Evolutionary conservation across 176 grass and related monocot genomes (phyloP).

Genomic region (Pontederia paniculata): DNA sequence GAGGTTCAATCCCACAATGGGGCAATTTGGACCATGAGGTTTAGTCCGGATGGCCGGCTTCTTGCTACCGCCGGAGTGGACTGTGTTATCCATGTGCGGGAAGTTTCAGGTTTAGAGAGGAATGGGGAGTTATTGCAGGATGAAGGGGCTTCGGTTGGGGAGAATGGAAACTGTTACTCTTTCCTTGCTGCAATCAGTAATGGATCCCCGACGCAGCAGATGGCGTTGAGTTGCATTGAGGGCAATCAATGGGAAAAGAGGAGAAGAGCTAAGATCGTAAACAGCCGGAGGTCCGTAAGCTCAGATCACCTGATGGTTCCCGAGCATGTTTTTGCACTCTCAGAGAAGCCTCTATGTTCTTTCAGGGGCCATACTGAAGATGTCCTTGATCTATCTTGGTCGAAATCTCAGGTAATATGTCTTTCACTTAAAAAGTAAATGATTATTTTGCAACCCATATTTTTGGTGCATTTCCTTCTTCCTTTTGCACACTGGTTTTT

Average conservation of each 20-base stretch:
- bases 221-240: constrained; percentile 34
- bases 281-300: constrained; percentile 64
- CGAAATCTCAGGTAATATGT: constrained; percentile 74
- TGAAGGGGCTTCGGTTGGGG: constrained; percentile 2
- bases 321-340: constrained; percentile 57
- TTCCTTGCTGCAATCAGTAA: constrained; percentile 39
- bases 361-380: constrained; percentile 62
- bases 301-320: constrained; percentile 80
- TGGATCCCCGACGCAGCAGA: constrained; percentile 40
- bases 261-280: constrained; percentile 60
- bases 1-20: constrained; percentile 59
- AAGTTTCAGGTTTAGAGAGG: constrained; percentile 40
- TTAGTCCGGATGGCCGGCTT: constrained; percentile 74
- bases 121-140: constrained; percentile 38
- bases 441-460: no score
- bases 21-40: constrained; percentile 72
- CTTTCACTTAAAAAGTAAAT: not conserved
- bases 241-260: constrained; percentile 46
- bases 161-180: constrained; percentile 40
- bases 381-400: constrained; percentile 97
- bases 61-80: constrained; percentile 85
- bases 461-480: no score
- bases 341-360: constrained; percentile 68
- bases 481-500: no score
- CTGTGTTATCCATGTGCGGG: constrained; percentile 77